Base-by-base conservation (phyloP, 2,329 filamentous ascomycete species). In the Xylaria sp. region DNA sequence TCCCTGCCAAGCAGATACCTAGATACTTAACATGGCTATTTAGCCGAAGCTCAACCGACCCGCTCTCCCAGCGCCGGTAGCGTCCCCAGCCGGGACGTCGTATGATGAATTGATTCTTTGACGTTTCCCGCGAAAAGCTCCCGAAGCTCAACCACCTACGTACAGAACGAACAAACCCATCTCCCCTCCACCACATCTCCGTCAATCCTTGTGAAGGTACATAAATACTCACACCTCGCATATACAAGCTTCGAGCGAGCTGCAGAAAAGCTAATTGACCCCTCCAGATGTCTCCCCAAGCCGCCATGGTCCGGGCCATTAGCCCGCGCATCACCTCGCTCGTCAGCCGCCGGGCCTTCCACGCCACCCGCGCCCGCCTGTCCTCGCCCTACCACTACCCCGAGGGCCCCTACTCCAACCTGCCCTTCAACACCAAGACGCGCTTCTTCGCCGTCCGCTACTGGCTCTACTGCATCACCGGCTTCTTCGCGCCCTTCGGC, bases 381-480 rank as follows among this genome's bases (percentile, higher is more conserved):
- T 89, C 87, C 78, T 97, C 93, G 81, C 94, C 94, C 73, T 98
- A 97, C 91, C 96, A 99, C 88, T 99, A 99, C 87, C 92, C 95
- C 77, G 95, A 98, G 87, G 96, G 95, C 74, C 93, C 95, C 80
- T 92, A 94, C 84, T 91, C 88, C 87, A 98, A 98, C 89, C 85
- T 99, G 75, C 96, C 96, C 75, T 99, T 99, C 90, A 97, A 99
- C 88, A 92, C 96, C 76, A 88, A 93, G 85, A 95, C 91, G 81
- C 93, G 90, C 85, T 92, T 88, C 85, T 99, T 99, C 82, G 89
- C 86, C 75, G 72, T 93, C 76, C 88, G 91, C 84, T 99, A 92
- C 90, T 97, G 94, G 92, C 81, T 81, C 73, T 96, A 92, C 86
- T 80, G 82, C 77, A 80, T 78, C 76, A 80, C 83, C 71, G 88